Percentiles rank a stretch among this genome's conserved stretches.
Evolutionary conservation across 2,329 filamentous ascomycete species (phyloP).

Genomic region (Neospermospora avenae): DNA sequence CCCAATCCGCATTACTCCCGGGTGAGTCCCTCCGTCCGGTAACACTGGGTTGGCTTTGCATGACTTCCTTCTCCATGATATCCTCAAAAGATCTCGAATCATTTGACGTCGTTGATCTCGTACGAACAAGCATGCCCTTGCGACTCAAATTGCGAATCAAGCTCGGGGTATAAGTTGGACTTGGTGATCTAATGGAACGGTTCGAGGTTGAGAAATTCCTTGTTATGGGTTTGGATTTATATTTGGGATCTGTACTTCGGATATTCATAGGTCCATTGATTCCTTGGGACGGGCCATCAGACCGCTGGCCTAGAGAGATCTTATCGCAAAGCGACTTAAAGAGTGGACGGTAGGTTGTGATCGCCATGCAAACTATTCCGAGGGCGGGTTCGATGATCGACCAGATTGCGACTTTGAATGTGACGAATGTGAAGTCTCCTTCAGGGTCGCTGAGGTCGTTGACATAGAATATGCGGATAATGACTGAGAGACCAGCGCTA

Average conservation of each 20-base stretch:
- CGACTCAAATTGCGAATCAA: neutral
- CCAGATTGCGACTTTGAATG: constrained; percentile 21
- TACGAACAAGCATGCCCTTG: neutral
- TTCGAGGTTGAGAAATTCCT: too few relatives aligned
- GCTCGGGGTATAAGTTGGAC: neutral
- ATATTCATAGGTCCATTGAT: neutral
- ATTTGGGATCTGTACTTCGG: neutral
- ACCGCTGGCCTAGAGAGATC: neutral
- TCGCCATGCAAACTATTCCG: constrained; percentile 19
- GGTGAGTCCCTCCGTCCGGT: neutral
- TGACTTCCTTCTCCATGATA: neutral
- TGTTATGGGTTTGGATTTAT: neutral
- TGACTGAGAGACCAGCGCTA: constrained; percentile 20
- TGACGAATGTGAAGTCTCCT: constrained; percentile 19
- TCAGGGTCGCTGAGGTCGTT: constrained; percentile 3
- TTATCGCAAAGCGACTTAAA: constrained; percentile 11
- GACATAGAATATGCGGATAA: constrained; percentile 21
- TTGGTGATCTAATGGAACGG: too few relatives aligned
- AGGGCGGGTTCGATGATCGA: constrained; percentile 23
- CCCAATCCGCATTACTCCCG: neutral
- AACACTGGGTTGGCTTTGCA: neutral
- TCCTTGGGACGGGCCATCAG: neutral
- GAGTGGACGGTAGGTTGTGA: constrained; percentile 19
- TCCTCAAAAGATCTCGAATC: neutral
- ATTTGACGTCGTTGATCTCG: neutral